Percentiles rank a stretch among this genome's conserved stretches.
Conservation (phyloP, 78 protist species). For the Dictyostelium citrinum region DNA sequence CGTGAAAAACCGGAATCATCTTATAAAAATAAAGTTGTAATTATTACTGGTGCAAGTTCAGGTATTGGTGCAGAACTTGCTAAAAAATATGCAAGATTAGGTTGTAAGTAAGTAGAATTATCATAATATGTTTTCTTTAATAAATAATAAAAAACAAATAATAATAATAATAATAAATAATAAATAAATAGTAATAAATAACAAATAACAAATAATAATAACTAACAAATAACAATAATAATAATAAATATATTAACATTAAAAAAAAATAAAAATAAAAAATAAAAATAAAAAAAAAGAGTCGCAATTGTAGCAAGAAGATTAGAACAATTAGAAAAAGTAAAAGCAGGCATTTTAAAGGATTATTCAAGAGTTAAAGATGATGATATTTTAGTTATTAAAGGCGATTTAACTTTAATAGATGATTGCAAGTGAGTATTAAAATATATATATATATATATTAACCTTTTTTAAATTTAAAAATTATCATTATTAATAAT, state of each 20-base stretch:
- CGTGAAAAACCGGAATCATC: slow-evolving; percentile 4
- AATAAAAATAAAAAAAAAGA: background rate
- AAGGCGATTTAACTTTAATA: slow-evolving; percentile 23
- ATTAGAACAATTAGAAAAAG: slow-evolving; percentile 7
- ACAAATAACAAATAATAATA: too few species aligned
- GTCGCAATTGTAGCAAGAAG: slow-evolving; percentile 72
- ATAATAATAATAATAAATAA: too few species aligned
- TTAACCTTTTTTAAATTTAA: too few species aligned
- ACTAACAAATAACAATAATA: too few species aligned
- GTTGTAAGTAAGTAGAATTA: slow-evolving; percentile 18
- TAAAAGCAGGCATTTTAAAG: background rate
- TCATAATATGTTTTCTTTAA: too few species aligned
- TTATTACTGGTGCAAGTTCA: slow-evolving; percentile 69
- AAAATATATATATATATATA: too few species aligned
- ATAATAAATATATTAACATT: background rate
- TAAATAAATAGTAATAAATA: too few species aligned
- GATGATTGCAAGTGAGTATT: slow-evolving; percentile 15
- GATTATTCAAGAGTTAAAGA: background rate
- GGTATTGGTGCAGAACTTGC: slow-evolving; percentile 68
- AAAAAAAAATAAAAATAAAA: too few species aligned
- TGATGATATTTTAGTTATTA: slow-evolving; percentile 1
- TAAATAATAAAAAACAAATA: too few species aligned
- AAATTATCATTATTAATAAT: too few species aligned
- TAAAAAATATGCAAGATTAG: slow-evolving; percentile 33
- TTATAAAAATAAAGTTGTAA: slow-evolving; percentile 47